Evolutionary conservation across 129 eudicot genomes (phyloP), one percentile per base, ranked within the genome.

Genomic region (Cynara cardunculus): DNA sequence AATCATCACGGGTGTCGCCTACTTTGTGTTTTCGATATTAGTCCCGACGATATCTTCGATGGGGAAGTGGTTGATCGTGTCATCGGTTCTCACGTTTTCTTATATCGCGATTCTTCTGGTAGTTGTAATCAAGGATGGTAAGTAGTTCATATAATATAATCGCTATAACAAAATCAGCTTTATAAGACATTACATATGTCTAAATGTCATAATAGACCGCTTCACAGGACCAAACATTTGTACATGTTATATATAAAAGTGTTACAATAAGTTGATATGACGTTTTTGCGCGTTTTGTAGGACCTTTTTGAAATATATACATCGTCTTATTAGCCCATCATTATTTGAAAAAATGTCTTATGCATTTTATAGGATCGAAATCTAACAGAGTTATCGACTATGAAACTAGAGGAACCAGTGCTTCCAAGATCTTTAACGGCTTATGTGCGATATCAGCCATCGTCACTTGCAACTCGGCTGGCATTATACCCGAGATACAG

Each of bases 401-500:
- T 34, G 71, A 83, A 32, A 66, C 71, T 72, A 85, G 35, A 66
- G 93, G 90, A 61, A 86, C 73, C 83, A 53, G 41, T n/a, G 70
- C 65, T 16, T 75, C 71, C 28, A 87, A 87, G 86, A 80, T 85
- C 37, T 77, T 84, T 68, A 85, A 83, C 73, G 90, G 72, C 31
- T 83, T 89, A 21, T 89, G 90, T 24, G 93, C 93, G 27, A 78
- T 89, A 68, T 85, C 93, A 64, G 90, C 93, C 76, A 87, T 89
- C 73, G 70, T 85, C 14, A 76, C 85, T 35, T 79, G 89, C 85
- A 89, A 87, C 80, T 28, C 87, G 8, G 87, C 90, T 21, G 93
- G 93, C 35, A 84, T 89, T 73, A 80, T 89, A 85, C 89, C 80
- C 18, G 93, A 89, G 75, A 89, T 89, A 35, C 93, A 89, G 92